Conservation (phyloP, 2,329 filamentous ascomycete genomes). For the Diaporthe ampelina region DNA sequence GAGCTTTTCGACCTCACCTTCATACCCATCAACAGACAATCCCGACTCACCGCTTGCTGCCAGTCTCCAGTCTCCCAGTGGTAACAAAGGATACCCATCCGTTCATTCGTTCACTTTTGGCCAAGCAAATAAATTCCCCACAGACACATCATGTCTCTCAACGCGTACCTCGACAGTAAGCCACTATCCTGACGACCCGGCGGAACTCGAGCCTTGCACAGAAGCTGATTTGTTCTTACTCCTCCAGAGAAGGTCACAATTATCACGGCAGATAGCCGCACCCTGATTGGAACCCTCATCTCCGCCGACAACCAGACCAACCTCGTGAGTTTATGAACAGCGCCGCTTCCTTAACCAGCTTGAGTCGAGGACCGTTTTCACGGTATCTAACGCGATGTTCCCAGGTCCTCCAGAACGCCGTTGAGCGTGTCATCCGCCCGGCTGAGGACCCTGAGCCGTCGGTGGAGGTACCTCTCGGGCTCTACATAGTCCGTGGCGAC, state of each 20-base stretch:
- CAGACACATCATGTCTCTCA: slow-evolving; percentile 47
- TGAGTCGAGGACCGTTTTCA: neutral
- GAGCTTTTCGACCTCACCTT: slow-evolving; percentile 35
- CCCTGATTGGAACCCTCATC: slow-evolving; percentile 84
- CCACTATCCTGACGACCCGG: neutral
- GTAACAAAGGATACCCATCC: neutral
- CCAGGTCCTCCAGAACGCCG: slow-evolving; percentile 82
- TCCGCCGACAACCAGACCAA: slow-evolving; percentile 95
- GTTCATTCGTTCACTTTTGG: slow-evolving; percentile 17
- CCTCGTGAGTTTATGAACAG: slow-evolving; percentile 65
- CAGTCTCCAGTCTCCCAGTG: neutral
- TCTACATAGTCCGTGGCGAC: slow-evolving; percentile 94
- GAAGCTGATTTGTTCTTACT: neutral
- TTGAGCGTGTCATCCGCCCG: slow-evolving; percentile 91
- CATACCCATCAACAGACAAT: slow-evolving; percentile 23
- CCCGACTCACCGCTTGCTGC: slow-evolving; percentile 18
- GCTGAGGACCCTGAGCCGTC: slow-evolving; percentile 87
- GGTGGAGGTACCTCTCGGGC: slow-evolving; percentile 83
- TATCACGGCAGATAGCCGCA: slow-evolving; percentile 92
- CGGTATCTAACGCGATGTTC: neutral
- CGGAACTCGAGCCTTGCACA: neutral
- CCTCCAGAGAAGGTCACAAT: slow-evolving; percentile 87
- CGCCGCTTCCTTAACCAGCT: neutral
- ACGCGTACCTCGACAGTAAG: slow-evolving; percentile 52
- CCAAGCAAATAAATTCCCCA: neutral